Evolutionary conservation across 345 rosid genomes (phyloP).

Genomic region (Dovyalis caffra): DNA sequence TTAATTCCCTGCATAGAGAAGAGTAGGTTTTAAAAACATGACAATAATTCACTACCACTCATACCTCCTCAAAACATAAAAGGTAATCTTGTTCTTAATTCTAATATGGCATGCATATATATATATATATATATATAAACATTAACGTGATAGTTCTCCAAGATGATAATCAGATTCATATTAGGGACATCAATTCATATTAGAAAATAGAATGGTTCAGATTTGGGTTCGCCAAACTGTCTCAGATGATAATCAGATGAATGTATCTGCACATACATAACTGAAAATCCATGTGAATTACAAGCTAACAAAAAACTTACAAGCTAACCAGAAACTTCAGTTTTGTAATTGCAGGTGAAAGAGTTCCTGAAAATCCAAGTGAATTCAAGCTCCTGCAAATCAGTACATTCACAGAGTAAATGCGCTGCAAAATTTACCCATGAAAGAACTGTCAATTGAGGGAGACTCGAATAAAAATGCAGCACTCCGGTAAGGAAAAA

Average conservation of each 20-base stretch:
- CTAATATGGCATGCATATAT: no score
- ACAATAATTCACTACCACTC: slow-evolving; percentile 2
- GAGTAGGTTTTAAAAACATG: not conserved
- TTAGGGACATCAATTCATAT: not conserved
- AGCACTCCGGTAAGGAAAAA: no score
- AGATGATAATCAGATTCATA: no score
- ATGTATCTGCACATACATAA: not conserved
- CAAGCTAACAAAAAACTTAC: slow-evolving; percentile 40
- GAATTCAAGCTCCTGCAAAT: slow-evolving; percentile 63
- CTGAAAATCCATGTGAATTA: not conserved
- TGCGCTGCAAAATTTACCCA: not conserved
- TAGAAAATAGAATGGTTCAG: not conserved
- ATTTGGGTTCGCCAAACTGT: not conserved
- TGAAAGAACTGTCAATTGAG: slow-evolving; percentile 3
- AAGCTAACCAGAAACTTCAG: slow-evolving; percentile 67
- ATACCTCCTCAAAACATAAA: not conserved
- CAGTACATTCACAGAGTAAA: slow-evolving; percentile 12
- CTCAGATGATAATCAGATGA: not conserved
- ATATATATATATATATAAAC: no score
- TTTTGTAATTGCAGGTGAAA: slow-evolving; percentile 65
- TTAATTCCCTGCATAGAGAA: slow-evolving; percentile 68
- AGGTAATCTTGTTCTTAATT: not conserved
- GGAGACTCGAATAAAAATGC: not conserved
- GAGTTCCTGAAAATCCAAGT: slow-evolving; percentile 75
- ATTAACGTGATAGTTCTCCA: no score